Base-by-base conservation (phyloP, 352 stramenopile genomes). In the Globisporangium takayamanum region DNA sequence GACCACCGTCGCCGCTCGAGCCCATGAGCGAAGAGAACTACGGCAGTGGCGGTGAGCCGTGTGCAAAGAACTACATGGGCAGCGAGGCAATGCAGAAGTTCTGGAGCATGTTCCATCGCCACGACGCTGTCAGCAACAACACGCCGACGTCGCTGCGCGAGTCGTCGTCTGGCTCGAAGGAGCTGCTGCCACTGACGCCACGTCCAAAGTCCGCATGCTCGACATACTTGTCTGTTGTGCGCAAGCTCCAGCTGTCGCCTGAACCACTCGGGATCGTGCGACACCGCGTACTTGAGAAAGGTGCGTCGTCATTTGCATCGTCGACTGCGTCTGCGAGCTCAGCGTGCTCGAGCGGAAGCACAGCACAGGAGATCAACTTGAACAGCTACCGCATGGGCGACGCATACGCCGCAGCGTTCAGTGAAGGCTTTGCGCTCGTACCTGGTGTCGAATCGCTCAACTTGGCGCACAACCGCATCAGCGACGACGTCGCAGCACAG, bases 381-480 rank as follows among this genome's bases (percentile, higher is more conserved):
- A 89, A 78, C 62, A 82, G 73, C 59, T 90, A 87, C 50, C 65
- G 66, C 42, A 89, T 90, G 69, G 83, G 83, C 2, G 71, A 89
- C 41, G 72, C 58, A 20, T 87, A 89, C 56, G 76, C 74, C 0
- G 57, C 66, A 0, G 76, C 82, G 4, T 87, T 88, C 53, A 77
- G 80, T 20, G 67, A 86, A 45, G 77, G 76, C 14, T 84, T 89
- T 30, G 57, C 76, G 51, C 59, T 90, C 50, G 67, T 92, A 0
- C 80, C 82, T 6, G 74, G 76, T 30, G 74, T 90, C 22, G 80
- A 89, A 41, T 66, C 68, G 6, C 65, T 92, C 54, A 90, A 92
- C 62, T 57, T 89, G n/a, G 66, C 79, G 26, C 72, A 76, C 60
- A 90, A 92, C 50, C 76, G 82, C 50, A 89, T 90, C 50, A 71